Conservation (phyloP, 768 basidiomycete genomes). For the Mycena polygramma region DNA sequence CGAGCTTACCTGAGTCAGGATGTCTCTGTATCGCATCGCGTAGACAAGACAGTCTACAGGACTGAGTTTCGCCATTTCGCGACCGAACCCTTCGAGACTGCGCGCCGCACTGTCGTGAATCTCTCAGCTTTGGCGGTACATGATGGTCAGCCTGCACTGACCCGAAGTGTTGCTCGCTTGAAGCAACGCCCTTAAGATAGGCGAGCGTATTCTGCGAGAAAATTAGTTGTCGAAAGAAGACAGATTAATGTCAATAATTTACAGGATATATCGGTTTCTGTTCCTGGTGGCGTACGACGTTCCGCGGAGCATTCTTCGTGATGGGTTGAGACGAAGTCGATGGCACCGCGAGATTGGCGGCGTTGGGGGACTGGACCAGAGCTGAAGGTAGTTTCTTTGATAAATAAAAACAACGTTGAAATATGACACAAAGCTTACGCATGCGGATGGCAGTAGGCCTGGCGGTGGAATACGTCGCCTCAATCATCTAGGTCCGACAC, state of each 20-base stretch:
- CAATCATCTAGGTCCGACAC: neutral
- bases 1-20: slow-evolving; percentile 7
- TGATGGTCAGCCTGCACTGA: neutral
- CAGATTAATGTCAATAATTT: neutral
- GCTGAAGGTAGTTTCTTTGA: neutral
- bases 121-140: too few species aligned
- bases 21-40: slow-evolving; percentile 17
- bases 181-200: slow-evolving; percentile 12
- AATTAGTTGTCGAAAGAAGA: neutral
- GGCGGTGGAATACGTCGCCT: neutral
- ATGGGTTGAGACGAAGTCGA: slow-evolving; percentile 1
- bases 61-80: slow-evolving; percentile 14
- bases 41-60: slow-evolving; percentile 11
- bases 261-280: slow-evolving; percentile 7
- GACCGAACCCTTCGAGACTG: slow-evolving; percentile 11
- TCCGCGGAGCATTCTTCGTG: too few species aligned
- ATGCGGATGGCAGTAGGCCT: slow-evolving; percentile 9
- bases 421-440: slow-evolving; percentile 4
- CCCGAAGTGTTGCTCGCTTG: neutral
- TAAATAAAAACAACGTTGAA: neutral
- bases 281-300: neutral
- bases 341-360: neutral
- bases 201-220: neutral
- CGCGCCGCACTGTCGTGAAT: neutral
- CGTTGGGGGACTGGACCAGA: neutral